Base-by-base conservation (phyloP, 2,329 filamentous ascomycete species). In the Fusarium longipes region DNA sequence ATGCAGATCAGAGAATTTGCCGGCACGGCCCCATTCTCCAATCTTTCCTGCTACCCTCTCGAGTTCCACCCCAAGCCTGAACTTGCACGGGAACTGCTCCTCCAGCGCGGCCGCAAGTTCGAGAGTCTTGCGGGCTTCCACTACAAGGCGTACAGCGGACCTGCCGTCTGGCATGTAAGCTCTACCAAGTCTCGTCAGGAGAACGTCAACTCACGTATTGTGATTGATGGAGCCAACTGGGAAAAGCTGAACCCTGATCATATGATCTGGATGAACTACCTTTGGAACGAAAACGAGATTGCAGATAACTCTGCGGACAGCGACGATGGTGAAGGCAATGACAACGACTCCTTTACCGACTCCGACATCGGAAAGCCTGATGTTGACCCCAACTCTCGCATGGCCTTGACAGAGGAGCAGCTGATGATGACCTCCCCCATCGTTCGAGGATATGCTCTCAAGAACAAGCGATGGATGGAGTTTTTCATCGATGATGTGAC, bases 391-490 rank as follows among this genome's bases (percentile, higher is more conserved):
- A 18, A 12, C 8, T 15, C 69, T 38, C 73, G 79, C 11, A 57
- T 68, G 27, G 65, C 70, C 3, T 69, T 83, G 27, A 76, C 73
- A 0, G 77, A 82, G 22, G 75, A 80, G 10, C 75, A 83, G 53
- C 76, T 79, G 2, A 71, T 84, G 11, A 71, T 83, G 49, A 76
- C 81, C 2, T 77, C 75, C 1, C 75, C 80, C 24, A 74, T 78
- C 15, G 71, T 84, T 5, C 79, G 81, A 14, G 85, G 84, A 1
- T 87, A 86, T 65, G 77, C 79, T 1, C 78, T 84, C 36, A 82
- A 80, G 70, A 78, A 79, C 51, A 83, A 82, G 72, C 77, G 78
- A 56, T 84, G 81, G 82, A 78, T 82, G 61, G 82, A 83, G 57
- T 84, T 85, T 63, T 83, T 78, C 63, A 76, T 86, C 44, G 81